Conservation (phyloP, 2,329 filamentous ascomycete species). For the Ophiostoma montium region DNA sequence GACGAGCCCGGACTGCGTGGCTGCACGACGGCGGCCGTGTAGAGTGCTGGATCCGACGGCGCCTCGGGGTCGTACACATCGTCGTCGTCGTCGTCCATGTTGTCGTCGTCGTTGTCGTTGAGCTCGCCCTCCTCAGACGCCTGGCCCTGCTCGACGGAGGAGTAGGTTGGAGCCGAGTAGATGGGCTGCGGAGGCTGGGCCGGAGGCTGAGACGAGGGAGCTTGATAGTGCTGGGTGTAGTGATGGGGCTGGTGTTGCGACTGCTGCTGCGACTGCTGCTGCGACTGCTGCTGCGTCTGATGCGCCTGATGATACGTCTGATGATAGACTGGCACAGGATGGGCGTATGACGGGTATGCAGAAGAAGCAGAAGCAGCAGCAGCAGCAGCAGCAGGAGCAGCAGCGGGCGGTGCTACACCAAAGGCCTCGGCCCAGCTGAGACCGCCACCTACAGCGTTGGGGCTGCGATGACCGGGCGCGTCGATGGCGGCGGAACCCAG, state of each 20-base stretch:
- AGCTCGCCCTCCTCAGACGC: conserved; percentile 59
- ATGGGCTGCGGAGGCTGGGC: neutral
- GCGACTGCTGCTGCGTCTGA: neutral
- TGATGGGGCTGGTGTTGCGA: neutral
- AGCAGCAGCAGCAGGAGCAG: no score
- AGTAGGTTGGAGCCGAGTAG: neutral
- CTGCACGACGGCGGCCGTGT: neutral
- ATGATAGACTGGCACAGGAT: neutral
- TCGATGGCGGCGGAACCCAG: conserved; percentile 21
- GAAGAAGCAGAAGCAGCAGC: no score
- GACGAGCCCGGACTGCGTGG: neutral
- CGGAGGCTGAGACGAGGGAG: neutral
- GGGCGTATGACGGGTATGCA: no score
- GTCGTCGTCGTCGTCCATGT: conserved; percentile 27
- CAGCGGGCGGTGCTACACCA: neutral
- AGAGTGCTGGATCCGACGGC: neutral
- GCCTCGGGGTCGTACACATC: conserved; percentile 7
- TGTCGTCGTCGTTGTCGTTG: conserved; percentile 58
- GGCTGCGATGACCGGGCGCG: conserved; percentile 7
- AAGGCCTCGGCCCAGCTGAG: conserved; percentile 10
- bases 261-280: neutral
- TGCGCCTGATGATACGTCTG: neutral
- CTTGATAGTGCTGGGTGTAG: neutral
- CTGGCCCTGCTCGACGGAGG: conserved; percentile 6
- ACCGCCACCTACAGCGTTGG: conserved; percentile 7